Conservation (phyloP, 169 alveolate genomes). For the Eimeria tenella region DNA sequence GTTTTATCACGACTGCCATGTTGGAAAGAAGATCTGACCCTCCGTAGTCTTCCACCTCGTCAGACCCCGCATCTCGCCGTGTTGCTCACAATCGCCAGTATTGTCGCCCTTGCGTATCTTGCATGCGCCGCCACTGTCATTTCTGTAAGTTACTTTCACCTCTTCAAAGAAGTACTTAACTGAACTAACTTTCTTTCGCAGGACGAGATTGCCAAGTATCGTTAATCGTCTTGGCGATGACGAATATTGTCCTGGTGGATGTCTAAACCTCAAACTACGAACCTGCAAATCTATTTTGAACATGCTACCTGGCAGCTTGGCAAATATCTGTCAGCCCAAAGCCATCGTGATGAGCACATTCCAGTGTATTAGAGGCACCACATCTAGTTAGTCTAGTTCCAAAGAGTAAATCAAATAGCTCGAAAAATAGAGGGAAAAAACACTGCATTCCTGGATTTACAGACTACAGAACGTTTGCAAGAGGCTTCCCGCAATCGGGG, state of each 20-base stretch:
- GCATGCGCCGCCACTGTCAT: slow-evolving; percentile 79
- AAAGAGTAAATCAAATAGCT: background rate
- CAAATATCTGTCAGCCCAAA: background rate
- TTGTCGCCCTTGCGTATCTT: slow-evolving; percentile 65
- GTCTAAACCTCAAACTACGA: background rate
- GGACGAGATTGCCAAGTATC: slow-evolving; percentile 73
- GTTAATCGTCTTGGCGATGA: slow-evolving; percentile 65
- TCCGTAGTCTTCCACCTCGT: slow-evolving; percentile 75
- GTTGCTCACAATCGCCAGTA: slow-evolving; percentile 73
- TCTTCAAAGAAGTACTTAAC: background rate
- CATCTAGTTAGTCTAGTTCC: background rate
- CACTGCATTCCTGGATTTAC: background rate
- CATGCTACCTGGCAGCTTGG: slow-evolving; percentile 39
- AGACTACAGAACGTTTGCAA: background rate
- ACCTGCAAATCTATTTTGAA: slow-evolving; percentile 35
- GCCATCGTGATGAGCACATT: too few relatives aligned
- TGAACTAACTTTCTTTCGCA: background rate
- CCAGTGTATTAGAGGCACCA: background rate
- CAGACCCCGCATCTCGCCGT: slow-evolving; percentile 77
- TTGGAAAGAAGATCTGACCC: background rate
- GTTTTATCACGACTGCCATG: background rate
- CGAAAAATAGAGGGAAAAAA: background rate
- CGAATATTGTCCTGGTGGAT: background rate
- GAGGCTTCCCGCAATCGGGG: too few relatives aligned
- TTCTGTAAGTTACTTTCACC: slow-evolving; percentile 35